Conservation (phyloP, 768 basidiomycete genomes). For the Plicaturopsis crispa region DNA sequence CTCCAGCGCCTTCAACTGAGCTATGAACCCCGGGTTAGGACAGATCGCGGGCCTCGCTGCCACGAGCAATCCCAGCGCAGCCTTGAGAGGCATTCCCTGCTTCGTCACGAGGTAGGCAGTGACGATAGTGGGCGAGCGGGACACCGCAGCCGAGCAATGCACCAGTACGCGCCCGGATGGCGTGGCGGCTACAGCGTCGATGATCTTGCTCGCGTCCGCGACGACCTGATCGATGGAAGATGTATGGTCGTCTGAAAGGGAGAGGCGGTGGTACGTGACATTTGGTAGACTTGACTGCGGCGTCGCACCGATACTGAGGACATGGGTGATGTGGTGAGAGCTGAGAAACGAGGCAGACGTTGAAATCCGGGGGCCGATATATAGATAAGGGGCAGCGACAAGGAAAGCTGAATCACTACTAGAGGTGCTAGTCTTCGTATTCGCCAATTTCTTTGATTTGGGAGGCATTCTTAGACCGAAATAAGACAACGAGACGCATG, state of each 20-base stretch:
- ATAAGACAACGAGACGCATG: too few relatives aligned
- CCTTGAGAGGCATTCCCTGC: slow-evolving; percentile 26
- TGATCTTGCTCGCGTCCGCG: slow-evolving; percentile 21
- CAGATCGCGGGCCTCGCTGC: slow-evolving; percentile 26
- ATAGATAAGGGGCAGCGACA: slow-evolving; percentile 20
- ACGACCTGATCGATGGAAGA: slow-evolving; percentile 20
- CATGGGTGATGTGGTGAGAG: slow-evolving; percentile 27
- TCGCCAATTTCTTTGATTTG: too few relatives aligned
- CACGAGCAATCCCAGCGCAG: slow-evolving; percentile 27
- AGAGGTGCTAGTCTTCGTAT: too few relatives aligned
- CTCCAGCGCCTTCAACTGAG: slow-evolving; percentile 35
- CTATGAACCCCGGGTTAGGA: slow-evolving; percentile 36
- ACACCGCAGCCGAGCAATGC: slow-evolving; percentile 38
- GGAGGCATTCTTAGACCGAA: too few relatives aligned
- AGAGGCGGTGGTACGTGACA: slow-evolving; percentile 30
- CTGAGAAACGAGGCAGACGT: slow-evolving; percentile 25
- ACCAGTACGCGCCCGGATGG: slow-evolving; percentile 31
- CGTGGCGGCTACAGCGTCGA: slow-evolving; percentile 20
- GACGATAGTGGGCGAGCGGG: slow-evolving; percentile 36
- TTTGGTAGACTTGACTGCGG: slow-evolving; percentile 21
- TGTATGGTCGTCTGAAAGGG: slow-evolving; percentile 25
- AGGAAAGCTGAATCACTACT: too few relatives aligned
- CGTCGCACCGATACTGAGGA: slow-evolving; percentile 31
- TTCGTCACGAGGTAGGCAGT: slow-evolving; percentile 32
- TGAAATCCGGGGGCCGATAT: slow-evolving; percentile 33